Conservation (phyloP, 1,284 basidiomycete genomes). For the Papiliotrema nemorosa region DNA sequence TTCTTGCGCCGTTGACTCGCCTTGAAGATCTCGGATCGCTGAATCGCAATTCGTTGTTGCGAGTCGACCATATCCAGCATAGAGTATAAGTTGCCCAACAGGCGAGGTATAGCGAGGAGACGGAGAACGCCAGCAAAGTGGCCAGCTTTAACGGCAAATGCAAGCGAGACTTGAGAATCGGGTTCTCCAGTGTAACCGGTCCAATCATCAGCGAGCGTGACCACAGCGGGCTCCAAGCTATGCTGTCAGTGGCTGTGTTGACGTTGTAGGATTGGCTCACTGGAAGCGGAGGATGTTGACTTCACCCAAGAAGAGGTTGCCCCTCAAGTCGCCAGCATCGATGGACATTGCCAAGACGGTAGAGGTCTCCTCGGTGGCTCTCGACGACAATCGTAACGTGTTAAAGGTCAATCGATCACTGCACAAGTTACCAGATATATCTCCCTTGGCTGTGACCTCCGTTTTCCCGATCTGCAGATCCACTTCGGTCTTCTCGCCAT, state of each 20-base stretch:
- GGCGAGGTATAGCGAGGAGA: slow-evolving; percentile 52
- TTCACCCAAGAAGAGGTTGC: slow-evolving; percentile 70
- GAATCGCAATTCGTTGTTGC: slow-evolving; percentile 53
- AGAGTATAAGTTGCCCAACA: slow-evolving; percentile 40
- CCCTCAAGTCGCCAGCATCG: slow-evolving; percentile 67
- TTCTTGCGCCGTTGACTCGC: slow-evolving; percentile 61
- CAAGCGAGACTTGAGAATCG: slow-evolving; percentile 63
- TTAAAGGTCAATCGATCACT: slow-evolving; percentile 72
- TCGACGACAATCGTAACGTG: slow-evolving; percentile 60
- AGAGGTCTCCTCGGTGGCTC: slow-evolving; percentile 32
- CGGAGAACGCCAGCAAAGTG: slow-evolving; percentile 68
- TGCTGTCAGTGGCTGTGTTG: slow-evolving; percentile 2
- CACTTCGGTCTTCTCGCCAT: slow-evolving; percentile 47
- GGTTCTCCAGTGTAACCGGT: slow-evolving; percentile 54
- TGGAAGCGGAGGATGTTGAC: slow-evolving; percentile 72
- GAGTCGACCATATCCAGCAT: slow-evolving; percentile 59
- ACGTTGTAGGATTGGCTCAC: slow-evolving; percentile 47
- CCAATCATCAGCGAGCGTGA: slow-evolving; percentile 81
- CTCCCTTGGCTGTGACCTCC: slow-evolving; percentile 63
- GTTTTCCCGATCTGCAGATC: slow-evolving; percentile 65
- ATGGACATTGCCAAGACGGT: slow-evolving; percentile 70
- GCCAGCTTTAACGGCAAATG: slow-evolving; percentile 70
- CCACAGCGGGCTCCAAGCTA: slow-evolving; percentile 72
- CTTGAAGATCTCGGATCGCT: slow-evolving; percentile 64
- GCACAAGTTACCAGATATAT: slow-evolving; percentile 65